A percentile compares a stretch with the other conserved stretches of the same genome.
Evolutionary conservation across 768 basidiomycete species (phyloP).

Genomic region (Tulasnella sp.): DNA sequence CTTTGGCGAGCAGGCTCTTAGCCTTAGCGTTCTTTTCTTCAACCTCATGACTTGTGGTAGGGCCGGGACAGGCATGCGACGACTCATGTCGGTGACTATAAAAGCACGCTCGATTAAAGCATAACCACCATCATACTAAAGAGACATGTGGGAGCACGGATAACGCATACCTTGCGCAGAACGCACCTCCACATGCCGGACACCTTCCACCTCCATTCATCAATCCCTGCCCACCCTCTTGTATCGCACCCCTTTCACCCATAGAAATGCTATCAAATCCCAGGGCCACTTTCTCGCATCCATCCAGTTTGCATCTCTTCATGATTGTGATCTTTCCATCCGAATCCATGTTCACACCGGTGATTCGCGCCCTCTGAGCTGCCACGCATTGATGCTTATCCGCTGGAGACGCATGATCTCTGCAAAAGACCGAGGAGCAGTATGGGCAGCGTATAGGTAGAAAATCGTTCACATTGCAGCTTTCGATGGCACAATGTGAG

Average conservation of each 20-base stretch:
- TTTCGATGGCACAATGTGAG: conserved; percentile 46
- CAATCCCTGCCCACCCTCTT: conserved; percentile 21
- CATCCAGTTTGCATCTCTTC: conserved; percentile 38
- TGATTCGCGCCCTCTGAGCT: background rate
- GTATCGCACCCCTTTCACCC: background rate
- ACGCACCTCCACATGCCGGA: conserved; percentile 41
- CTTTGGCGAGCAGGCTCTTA: conserved; percentile 41
- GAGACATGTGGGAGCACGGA: background rate
- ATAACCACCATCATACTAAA: conserved; percentile 12
- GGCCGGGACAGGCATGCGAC: conserved; percentile 43
- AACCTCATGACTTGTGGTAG: conserved; percentile 16
- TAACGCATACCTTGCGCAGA: conserved; percentile 48
- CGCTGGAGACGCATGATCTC: conserved; percentile 47
- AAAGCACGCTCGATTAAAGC: conserved; percentile 12
- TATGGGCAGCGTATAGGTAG: conserved; percentile 55
- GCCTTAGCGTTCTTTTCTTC: conserved; percentile 37
- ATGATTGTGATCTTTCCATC: conserved; percentile 1
- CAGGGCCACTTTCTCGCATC: conserved; percentile 48
- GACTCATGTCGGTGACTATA: conserved; percentile 55
- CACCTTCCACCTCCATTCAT: conserved; percentile 34
- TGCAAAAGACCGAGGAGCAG: conserved; percentile 53
- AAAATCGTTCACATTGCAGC: conserved; percentile 58
- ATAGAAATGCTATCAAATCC: conserved; percentile 27
- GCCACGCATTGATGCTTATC: conserved; percentile 46
- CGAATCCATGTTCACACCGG: conserved; percentile 22